Base-by-base conservation (phyloP, 257 asterid genomes). In the Perilla frutescens region DNA sequence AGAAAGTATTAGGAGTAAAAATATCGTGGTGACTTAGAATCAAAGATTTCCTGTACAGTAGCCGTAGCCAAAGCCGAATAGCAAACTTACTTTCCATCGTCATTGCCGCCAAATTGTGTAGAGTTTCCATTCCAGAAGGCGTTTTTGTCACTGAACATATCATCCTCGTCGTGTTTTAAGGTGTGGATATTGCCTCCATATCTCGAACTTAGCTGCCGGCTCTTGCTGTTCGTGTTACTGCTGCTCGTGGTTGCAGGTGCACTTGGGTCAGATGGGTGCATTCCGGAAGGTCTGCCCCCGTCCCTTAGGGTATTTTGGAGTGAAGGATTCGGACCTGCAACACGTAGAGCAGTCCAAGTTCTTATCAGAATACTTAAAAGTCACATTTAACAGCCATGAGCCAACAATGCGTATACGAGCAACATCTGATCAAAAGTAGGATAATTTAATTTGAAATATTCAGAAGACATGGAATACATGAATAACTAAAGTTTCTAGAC, bases 101-200 rank as follows among this genome's bases (percentile, higher is more conserved):
- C 81, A 36, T 87, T 85, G 12, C 99, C 96, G 12, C 96, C 97
- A 81, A 34, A 94, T 66, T 94, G 92, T 2, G 99, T 91, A 6
- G 99, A 94, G 69, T 94, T 94, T 36, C 99, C 97, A 62, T 94
- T 94, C 99, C 99, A 94, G 76, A 87, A 94, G 48, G 88, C 75
- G 64, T 94, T 91, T 79, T 84, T 84, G 68, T 86, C 93, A 5
- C 79, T 72, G 71, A 81, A 87, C 31, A 76, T 86, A 20, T 57
- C 48, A 31, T 85, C 96, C 63, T 91, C 93, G 9, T 89, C 96
- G 2, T 81, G 97, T 72, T 81, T 90, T 74, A 94, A 76, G 13
- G 99, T 94, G 85, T 94, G 99, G 71, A 94, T 88, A 77, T 94
- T 94, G 79, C 87, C 85, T 29, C 97, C 96, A 40, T 82, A 94